Conservation (phyloP, 2,329 filamentous ascomycete genomes). For the Cytospora piceicola region DNA sequence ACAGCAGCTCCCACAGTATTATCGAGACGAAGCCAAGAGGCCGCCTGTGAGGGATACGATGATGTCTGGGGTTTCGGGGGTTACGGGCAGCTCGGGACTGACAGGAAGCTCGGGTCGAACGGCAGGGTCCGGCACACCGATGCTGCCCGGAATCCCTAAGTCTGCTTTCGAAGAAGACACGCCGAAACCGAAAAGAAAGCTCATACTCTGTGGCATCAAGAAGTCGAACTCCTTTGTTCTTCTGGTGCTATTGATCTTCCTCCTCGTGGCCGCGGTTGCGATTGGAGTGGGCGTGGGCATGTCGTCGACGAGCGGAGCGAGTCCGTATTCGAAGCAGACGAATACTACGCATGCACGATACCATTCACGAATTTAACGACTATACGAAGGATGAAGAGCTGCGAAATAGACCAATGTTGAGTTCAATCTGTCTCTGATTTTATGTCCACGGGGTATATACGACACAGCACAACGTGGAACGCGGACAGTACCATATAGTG, state of each 20-base stretch:
- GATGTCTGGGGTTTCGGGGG: background rate
- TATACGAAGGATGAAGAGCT: background rate
- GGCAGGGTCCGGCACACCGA: slow-evolving; percentile 4
- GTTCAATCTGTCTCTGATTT: too few relatives aligned
- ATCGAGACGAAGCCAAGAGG: background rate
- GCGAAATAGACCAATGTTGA: too few relatives aligned
- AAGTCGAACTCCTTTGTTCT: slow-evolving; percentile 14
- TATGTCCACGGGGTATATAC: too few relatives aligned
- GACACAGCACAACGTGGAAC: too few relatives aligned
- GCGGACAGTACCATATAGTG: too few relatives aligned
- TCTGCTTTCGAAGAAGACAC: slow-evolving; percentile 17
- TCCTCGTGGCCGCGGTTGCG: slow-evolving; percentile 12
- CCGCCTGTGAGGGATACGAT: background rate
- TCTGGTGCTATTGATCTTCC: slow-evolving; percentile 3
- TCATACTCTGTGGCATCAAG: slow-evolving; percentile 10
- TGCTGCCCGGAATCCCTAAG: slow-evolving; percentile 8
- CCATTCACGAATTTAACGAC: background rate
- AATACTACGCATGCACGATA: background rate
- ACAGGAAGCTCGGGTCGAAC: slow-evolving; percentile 3
- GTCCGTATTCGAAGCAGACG: slow-evolving; percentile 7
- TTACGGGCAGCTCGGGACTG: slow-evolving; percentile 1
- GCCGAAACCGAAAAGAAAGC: background rate
- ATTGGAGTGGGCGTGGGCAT: slow-evolving; percentile 21
- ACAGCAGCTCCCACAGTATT: background rate
- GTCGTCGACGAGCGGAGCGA: slow-evolving; percentile 5